Conservation (phyloP, 164 flowering plant species). For the Malania oleifera region DNA sequence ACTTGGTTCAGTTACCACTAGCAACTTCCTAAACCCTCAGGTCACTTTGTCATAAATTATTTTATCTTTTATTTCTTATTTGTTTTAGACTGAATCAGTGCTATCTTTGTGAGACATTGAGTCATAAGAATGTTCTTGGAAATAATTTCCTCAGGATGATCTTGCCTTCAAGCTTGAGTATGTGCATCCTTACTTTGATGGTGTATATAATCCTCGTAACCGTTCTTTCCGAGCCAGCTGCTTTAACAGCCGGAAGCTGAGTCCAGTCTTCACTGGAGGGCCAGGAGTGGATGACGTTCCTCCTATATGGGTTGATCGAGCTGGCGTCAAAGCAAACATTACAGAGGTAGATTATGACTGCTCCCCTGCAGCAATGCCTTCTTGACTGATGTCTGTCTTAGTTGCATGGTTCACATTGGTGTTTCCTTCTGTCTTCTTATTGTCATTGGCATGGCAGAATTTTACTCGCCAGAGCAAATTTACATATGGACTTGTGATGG, state of each 20-base stretch:
- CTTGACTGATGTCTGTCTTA: neutral
- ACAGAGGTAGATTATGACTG: conserved; percentile 58
- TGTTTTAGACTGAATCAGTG: neutral
- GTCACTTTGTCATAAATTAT: conserved; percentile 21
- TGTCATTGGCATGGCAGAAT: conserved; percentile 36
- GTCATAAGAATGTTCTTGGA: neutral
- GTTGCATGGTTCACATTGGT: neutral
- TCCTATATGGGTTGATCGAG: conserved; percentile 96
- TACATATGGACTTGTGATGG: conserved; percentile 95
- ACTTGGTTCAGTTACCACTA: conserved; percentile 88
- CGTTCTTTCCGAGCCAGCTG: conserved; percentile 80
- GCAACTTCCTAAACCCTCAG: conserved; percentile 96
- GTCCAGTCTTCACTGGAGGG: conserved; percentile 99
- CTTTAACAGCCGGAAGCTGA: conserved; percentile 92
- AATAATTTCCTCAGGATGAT: conserved; percentile 62
- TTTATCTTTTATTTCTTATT: neutral
- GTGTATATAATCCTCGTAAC: conserved; percentile 71
- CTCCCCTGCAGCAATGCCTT: neutral
- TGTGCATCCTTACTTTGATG: conserved; percentile 94
- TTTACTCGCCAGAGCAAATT: conserved; percentile 94
- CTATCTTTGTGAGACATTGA: neutral
- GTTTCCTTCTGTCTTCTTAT: neutral
- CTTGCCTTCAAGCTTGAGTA: conserved; percentile 97
- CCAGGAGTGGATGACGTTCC: conserved; percentile 99
- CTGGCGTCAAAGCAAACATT: conserved; percentile 87